Evolutionary conservation across 305 asterid species (phyloP), one percentile per base, ranked within the genome.

Genomic region (Ilex paraguariensis): DNA sequence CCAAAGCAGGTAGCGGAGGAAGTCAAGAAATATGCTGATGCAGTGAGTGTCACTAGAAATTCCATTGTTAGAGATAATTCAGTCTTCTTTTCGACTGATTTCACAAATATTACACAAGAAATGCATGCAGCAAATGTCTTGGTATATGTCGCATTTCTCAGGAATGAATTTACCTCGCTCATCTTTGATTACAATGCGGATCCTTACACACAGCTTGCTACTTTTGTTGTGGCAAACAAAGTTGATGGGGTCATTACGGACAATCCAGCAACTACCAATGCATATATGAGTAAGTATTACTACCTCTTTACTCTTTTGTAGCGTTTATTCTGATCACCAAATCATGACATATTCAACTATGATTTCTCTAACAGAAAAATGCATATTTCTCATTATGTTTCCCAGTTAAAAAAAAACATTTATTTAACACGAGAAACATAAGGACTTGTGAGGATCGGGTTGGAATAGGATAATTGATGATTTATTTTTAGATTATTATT

Each of bases 81-180:
- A 12, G 69, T 73, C 61, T 88, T 33, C 70, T 61, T 85, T 56
- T 79, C 87, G 67, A 44, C 15, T 62, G 77, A 73, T 54, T 79
- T 79, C 76, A 86, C 95, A 57, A 75, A 69, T 17, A 79, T 89
- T 11, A 68, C 91, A 56, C 75, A 79, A 2, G 74, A 82, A 52
- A 72, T 94, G 68, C 96, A 91, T 42, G 88, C 95, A 44, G 95
- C 89, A 28, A 90, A 94, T 46, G 12, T 90, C 73, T 88, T 91
- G 2, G 93, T 94, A 4, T 90, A 88, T 40, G 88, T 81, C 12
- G 92, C 91, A 44, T 31, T 72, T 61, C 74, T 94, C 39, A 87
- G 69, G 76, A 90, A 90, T 53, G 99, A 94, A 60, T 90, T 82
- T 62, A 73, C 68, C 46, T 87, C 82, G 76, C 72, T 90, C 45